Evolutionary conservation across 495 filamentous ascomycete genomes (phyloP).

Genomic region (Astrocystis sublimbata): DNA sequence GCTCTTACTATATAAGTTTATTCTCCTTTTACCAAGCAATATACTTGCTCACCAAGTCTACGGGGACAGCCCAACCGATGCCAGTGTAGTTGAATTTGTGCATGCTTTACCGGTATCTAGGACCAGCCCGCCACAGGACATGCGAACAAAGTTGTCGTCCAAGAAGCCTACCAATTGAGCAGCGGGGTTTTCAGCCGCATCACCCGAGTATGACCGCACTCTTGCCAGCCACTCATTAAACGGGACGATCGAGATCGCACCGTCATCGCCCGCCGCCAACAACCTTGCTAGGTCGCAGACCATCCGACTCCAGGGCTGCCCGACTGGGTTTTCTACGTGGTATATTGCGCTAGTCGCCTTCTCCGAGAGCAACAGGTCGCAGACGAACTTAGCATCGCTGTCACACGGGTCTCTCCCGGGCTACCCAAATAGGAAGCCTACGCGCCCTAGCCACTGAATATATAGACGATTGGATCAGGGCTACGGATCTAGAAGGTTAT

Average conservation of each 20-base stretch:
- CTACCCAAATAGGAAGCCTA: too few species aligned
- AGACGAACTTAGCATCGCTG: too few species aligned
- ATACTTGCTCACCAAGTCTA: too few species aligned
- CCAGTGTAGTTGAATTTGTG: constrained; percentile 49
- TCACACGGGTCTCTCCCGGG: too few species aligned
- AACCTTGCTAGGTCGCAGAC: constrained; percentile 39
- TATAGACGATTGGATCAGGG: too few species aligned
- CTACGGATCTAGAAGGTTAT: too few species aligned
- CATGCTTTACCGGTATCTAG: constrained; percentile 40
- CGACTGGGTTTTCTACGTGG: constrained; percentile 57
- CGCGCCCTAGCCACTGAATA: too few species aligned
- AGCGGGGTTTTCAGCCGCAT: constrained; percentile 49
- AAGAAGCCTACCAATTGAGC: constrained; percentile 48
- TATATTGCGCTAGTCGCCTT: too few species aligned
- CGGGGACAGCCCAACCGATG: too few species aligned
- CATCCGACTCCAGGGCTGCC: constrained; percentile 51
- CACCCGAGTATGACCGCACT: constrained; percentile 37
- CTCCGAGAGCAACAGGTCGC: too few species aligned
- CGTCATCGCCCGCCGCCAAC: constrained; percentile 44
- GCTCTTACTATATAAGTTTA: too few species aligned
- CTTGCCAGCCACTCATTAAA: constrained; percentile 50
- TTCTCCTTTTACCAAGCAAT: too few species aligned
- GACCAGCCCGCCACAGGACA: constrained; percentile 55
- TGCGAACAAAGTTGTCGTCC: constrained; percentile 50
- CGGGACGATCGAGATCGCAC: constrained; percentile 34